These are phyloP conservation scores for Nannochloropsis gaditana DNA, from an alignment of 108 stramenopile genomes.

Conservation along the genomic window DNA sequence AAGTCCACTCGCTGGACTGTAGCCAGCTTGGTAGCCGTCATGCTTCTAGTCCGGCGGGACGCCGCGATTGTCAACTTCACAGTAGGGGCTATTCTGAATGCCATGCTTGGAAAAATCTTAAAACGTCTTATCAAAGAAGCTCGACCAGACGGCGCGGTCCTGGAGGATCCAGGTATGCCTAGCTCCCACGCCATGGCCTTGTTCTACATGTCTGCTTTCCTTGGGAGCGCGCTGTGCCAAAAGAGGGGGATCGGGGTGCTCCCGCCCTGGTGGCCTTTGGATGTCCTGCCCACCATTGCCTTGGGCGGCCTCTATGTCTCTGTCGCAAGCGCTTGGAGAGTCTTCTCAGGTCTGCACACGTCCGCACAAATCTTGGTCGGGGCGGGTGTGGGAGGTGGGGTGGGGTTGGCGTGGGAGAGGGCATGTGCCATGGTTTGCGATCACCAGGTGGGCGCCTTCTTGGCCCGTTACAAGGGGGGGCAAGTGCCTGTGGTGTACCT, in stretches of 20 bases:
- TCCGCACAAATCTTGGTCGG: neutral
- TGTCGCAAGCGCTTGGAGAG: neutral
- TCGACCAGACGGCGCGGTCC: slow-evolving; percentile 8
- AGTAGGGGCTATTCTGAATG: slow-evolving; percentile 2
- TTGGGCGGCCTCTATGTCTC: neutral
- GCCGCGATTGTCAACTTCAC: neutral
- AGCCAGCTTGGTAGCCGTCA: neutral
- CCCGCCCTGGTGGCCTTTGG: neutral
- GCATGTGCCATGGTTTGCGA: no score
- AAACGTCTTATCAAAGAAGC: neutral
- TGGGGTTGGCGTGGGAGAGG: neutral
- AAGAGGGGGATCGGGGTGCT: neutral
- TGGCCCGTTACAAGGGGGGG: no score
- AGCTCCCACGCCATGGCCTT: slow-evolving; percentile 9
- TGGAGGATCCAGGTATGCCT: neutral
- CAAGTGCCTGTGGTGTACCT: neutral
- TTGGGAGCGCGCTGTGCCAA: neutral
- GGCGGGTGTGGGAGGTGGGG: neutral
- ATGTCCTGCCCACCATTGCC: neutral
- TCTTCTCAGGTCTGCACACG: slow-evolving; percentile 12
- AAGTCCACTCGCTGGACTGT: neutral
- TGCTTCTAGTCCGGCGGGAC: neutral
- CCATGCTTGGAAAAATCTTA: neutral
- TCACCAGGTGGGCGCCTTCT: no score
- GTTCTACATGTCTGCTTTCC: neutral